A percentile compares a stretch with the other conserved stretches of the same genome.
Conservation (phyloP, 2,329 filamentous ascomycete species). For the Penicillium sp. region DNA sequence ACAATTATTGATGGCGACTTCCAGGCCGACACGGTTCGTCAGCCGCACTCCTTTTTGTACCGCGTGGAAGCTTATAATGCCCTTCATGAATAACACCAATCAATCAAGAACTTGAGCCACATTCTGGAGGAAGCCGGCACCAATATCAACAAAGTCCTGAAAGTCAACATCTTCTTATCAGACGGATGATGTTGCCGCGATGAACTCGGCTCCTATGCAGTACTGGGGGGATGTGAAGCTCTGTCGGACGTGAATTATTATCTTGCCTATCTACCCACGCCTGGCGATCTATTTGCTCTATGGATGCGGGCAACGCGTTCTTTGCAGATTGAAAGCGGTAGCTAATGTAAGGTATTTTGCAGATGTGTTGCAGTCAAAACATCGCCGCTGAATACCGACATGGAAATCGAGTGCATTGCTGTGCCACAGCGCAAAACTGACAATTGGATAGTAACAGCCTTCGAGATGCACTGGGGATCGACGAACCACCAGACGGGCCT, state of each 20-base stretch:
- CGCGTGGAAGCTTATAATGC: neutral
- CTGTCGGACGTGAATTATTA: slow-evolving; percentile 28
- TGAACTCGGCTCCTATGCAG: slow-evolving; percentile 83
- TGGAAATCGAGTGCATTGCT: slow-evolving; percentile 89
- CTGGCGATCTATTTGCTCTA: neutral
- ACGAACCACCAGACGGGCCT: too few relatives aligned
- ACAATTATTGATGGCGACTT: slow-evolving; percentile 58
- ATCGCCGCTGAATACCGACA: slow-evolving; percentile 78
- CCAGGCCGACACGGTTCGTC: slow-evolving; percentile 52
- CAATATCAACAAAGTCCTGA: slow-evolving; percentile 60
- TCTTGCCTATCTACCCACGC: neutral
- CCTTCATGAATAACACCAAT: slow-evolving; percentile 44
- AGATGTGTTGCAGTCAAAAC: slow-evolving; percentile 82
- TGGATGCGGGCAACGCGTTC: neutral
- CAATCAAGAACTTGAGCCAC: slow-evolving; percentile 57
- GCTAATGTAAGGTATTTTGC: neutral
- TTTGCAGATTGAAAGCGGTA: neutral
- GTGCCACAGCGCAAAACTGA: slow-evolving; percentile 45
- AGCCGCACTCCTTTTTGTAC: neutral
- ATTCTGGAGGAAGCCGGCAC: slow-evolving; percentile 62
- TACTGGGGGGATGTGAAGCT: slow-evolving; percentile 67
- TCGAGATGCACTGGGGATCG: too few relatives aligned
- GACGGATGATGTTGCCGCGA: slow-evolving; percentile 64
- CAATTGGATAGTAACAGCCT: neutral
- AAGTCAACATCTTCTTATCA: slow-evolving; percentile 65